Evolutionary conservation across 2,329 filamentous ascomycete genomes (phyloP).

Genomic region (Aspergillus sp.): DNA sequence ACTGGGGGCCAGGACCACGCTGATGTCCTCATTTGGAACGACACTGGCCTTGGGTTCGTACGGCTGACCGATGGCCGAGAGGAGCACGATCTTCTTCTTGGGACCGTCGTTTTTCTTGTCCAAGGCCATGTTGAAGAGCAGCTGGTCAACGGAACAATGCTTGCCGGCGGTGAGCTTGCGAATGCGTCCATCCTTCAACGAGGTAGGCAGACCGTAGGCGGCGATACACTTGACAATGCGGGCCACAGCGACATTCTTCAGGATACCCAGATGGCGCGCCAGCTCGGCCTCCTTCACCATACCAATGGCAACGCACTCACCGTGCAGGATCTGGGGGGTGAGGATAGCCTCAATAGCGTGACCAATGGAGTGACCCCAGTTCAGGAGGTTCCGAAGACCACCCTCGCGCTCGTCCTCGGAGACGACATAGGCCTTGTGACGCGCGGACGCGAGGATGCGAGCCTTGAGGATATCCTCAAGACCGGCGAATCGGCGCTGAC

Average conservation of each 20-base stretch:
- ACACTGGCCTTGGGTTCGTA: conserved; percentile 84
- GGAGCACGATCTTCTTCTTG: conserved; percentile 92
- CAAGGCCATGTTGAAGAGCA: conserved; percentile 91
- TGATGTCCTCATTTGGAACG: conserved; percentile 82
- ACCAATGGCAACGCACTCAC: conserved; percentile 92
- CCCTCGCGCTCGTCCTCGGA: conserved; percentile 93
- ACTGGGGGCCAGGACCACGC: conserved; percentile 77
- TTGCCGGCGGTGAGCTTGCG: conserved; percentile 81
- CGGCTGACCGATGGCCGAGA: conserved; percentile 86
- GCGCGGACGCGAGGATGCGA: conserved; percentile 85
- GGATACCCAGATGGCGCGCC: conserved; percentile 79
- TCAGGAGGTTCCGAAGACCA: conserved; percentile 87
- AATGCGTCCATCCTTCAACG: conserved; percentile 78
- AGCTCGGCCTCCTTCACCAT: conserved; percentile 98
- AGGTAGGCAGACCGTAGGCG: conserved; percentile 88
- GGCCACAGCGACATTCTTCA: conserved; percentile 83
- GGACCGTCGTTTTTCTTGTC: conserved; percentile 98
- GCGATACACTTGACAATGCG: conserved; percentile 88
- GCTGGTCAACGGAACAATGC: conserved; percentile 77
- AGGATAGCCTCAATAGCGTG: conserved; percentile 95
- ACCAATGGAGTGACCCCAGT: conserved; percentile 97
- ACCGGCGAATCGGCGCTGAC: conserved; percentile 62
- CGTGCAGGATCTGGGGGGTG: conserved; percentile 91
- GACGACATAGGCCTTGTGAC: conserved; percentile 91
- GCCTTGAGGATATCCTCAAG: conserved; percentile 71